Percentiles rank a stretch among this genome's conserved stretches.
Evolutionary conservation across 1,284 basidiomycete genomes (phyloP).

Genomic region (Irpex rosettiformis): DNA sequence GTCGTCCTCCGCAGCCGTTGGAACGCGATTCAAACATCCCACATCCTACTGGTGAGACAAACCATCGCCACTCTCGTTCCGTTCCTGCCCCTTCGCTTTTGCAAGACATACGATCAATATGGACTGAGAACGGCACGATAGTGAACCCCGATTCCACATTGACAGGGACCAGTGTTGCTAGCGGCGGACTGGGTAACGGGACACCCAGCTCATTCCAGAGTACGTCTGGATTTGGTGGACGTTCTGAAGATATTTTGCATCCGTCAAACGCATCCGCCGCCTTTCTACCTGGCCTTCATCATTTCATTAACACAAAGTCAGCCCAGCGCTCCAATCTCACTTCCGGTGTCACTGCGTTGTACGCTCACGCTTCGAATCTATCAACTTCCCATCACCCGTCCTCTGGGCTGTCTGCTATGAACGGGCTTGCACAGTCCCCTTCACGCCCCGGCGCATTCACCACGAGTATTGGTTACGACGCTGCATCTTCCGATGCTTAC

Average conservation of each 20-base stretch:
- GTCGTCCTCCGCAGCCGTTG: constrained; percentile 22
- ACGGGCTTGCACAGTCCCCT: constrained; percentile 27
- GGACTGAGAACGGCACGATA: constrained; percentile 45
- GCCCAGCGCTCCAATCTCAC: constrained; percentile 22
- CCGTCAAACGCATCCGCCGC: constrained; percentile 72
- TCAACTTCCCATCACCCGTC: constrained; percentile 23
- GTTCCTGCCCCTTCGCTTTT: constrained; percentile 73
- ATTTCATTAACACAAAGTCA: constrained; percentile 49
- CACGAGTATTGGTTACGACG: constrained; percentile 31
- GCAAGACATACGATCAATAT: constrained; percentile 71
- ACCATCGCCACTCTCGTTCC: constrained; percentile 73
- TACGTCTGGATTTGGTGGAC: constrained; percentile 33
- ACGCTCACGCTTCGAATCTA: constrained; percentile 18
- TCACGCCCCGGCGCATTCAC: constrained; percentile 22
- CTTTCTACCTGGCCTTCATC: constrained; percentile 67
- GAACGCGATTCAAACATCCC: constrained; percentile 29
- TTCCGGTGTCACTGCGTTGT: constrained; percentile 24
- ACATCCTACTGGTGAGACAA: constrained; percentile 17
- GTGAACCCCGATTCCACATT: constrained; percentile 21
- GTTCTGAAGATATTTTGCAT: constrained; percentile 39
- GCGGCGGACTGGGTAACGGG: constrained; percentile 36
- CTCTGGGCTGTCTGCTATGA: constrained; percentile 23
- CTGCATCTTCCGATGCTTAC: constrained; percentile 24
- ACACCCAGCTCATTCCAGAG: constrained; percentile 48
- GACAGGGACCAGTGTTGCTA: constrained; percentile 16